Evolutionary conservation across 176 grass and related monocot genomes (phyloP), one percentile per base, ranked within the genome.

Genomic region (Puya raimondii): DNA sequence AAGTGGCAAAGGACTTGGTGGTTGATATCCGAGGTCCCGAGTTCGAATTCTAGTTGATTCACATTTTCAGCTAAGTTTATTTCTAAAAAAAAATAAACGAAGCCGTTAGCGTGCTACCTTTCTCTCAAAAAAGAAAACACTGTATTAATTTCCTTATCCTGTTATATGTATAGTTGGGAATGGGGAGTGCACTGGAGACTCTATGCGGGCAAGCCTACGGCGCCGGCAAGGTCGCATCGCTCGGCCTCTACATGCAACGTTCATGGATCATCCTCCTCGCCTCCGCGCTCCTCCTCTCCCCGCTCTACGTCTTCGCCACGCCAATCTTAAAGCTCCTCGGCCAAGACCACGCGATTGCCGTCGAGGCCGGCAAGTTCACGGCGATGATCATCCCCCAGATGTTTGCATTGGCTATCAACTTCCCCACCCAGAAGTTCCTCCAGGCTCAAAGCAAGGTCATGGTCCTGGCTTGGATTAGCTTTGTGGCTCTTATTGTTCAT

Each of bases 171-270:
- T 64, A 91, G 88, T 78, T 95, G 0, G 91, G 91, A 16, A 96
- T 96, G 91, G 91, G 82, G 33, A 96, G 91, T 29, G 91, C 87
- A 2, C 71, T 96, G 53, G 91, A 96, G 76, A 96, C 91, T 26
- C 54, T 58, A 20, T 18, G 54, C 16, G 54, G n/a, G 13, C 54
- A 59, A 10, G n/a, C 14, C 16, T 59, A 17, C 10, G 15, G 54
- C 20, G n/a, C 54, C 1, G 54, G n/a, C 9, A 15, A 59, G 10
- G 16, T 59, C 10, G 13, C 54, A 2, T 9, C 15, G 54, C 54
- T 59, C 8, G 15, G 54, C 3, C 15, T 59, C 1, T 91, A 88
- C 82, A 66, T 84, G 83, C 91, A 86, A 72, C 67, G 88, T 1
- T 96, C 91, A 12, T 96, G 88, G 88, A 72, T 96, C 77, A 82